Evolutionary conservation across 495 filamentous ascomycete species (phyloP).

Genomic region (Cercophora samala): DNA sequence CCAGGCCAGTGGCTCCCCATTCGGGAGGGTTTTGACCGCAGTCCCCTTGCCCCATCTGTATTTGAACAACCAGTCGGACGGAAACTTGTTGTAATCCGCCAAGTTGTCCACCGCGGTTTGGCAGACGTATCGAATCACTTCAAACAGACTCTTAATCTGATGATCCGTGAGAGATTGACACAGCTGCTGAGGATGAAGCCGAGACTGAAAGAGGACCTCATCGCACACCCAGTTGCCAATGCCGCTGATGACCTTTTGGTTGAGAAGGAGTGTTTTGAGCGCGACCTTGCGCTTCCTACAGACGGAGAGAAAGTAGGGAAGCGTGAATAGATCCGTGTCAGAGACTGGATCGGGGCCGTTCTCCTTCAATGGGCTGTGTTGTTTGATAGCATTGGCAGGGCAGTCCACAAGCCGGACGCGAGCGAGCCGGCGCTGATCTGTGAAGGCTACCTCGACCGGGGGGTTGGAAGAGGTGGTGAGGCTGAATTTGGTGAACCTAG

Average conservation of each 20-base stretch:
- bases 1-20: slow-evolving; percentile 76
- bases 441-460: slow-evolving; percentile 73
- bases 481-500: slow-evolving; percentile 83
- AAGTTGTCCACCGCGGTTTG: slow-evolving; percentile 63
- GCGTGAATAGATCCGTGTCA: slow-evolving; percentile 72
- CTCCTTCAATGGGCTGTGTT: slow-evolving; percentile 77
- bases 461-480: slow-evolving; percentile 56
- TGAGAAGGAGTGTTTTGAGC: slow-evolving; percentile 79
- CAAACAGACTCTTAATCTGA: slow-evolving; percentile 68
- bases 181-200: slow-evolving; percentile 88
- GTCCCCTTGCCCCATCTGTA: slow-evolving; percentile 89
- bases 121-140: slow-evolving; percentile 75
- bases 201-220: slow-evolving; percentile 83
- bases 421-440: slow-evolving; percentile 72
- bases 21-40: slow-evolving; percentile 71
- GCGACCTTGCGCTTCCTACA: slow-evolving; percentile 76
- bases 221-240: slow-evolving; percentile 98
- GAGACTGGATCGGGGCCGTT: slow-evolving; percentile 92
- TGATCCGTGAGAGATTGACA: slow-evolving; percentile 71
- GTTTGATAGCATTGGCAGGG: slow-evolving; percentile 65
- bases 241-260: slow-evolving; percentile 86
- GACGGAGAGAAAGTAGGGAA: slow-evolving; percentile 66
- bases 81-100: slow-evolving; percentile 76
- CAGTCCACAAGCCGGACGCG: slow-evolving; percentile 81
- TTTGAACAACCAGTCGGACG: slow-evolving; percentile 86